phyloP scores from a whole-genome alignment of 345 rosid species.

The thale cress (Arabidopsis thaliana) region TAIR10.1 NC_003076.8:7744501-7745000 shows the following conservation, averaged over 20 bases:
- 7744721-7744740: constrained; percentile 64
- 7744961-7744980: constrained; percentile 65
- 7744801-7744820: constrained; percentile 96
- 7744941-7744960: constrained; percentile 82
- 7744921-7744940: constrained; percentile 83
- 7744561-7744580: constrained; percentile 62
- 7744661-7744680: constrained; percentile 27
- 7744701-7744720: constrained; percentile 82
- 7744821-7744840: constrained; percentile 93
- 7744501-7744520: constrained; percentile 95
- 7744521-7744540: constrained; percentile 88
- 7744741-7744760: constrained; percentile 47
- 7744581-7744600: constrained; percentile 55
- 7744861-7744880: constrained; percentile 60
- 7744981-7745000: constrained; percentile 22
- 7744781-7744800: constrained; percentile 85
- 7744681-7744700: constrained; percentile 59
- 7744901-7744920: constrained; percentile 92
- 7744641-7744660: constrained; percentile 30
- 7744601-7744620: constrained; percentile 61
- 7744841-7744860: constrained; percentile 76
- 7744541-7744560: constrained; percentile 97
- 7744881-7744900: constrained; percentile 93
- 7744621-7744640: constrained; percentile 35
- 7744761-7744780: constrained; percentile 57